Evolutionary conservation across 139 green algal species (phyloP), one percentile per base, ranked within the genome.

Genomic region (Chlorella sp.): DNA sequence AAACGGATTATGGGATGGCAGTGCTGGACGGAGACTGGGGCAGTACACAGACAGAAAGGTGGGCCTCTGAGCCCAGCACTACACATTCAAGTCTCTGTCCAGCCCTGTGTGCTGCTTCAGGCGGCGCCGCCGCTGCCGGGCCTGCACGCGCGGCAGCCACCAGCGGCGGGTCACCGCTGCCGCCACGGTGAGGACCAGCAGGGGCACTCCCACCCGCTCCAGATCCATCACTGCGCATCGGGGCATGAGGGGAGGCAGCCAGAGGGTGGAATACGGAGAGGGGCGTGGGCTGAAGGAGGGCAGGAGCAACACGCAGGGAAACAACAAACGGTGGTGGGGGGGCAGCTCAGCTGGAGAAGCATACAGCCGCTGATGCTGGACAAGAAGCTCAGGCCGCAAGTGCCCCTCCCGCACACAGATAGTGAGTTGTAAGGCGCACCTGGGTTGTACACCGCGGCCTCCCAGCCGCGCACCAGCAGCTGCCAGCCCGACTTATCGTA

Each of bases 401-500:
- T 32, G 30, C 17, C 41, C 32, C 32, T 17, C 64, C 64, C 13
- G 64, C 64, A 41, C 32, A 19, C 64, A 30, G 9, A 20, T 3
- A 30, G 6, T 32, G 7, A 34, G 24, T 76, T 16, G n/a, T 11
- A 1, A 0, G 1, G 36, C 51, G 28, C 51, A 81, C 75, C 75
- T 36, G 89, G 86, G 81, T 92, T 93, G 84, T 85, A 87, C 0
- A 94, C 87, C 28, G 93, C 38, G 7, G 51, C 46, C 87, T 95
- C 93, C 92, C 93, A 96, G 4, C 65, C 83, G 30, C 26, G 26
- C 40, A 91, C 86, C 46, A 94, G 72, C 26, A 83, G 41, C 38
- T 69, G 44, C 93, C 93, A 95, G 90, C 92, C 92, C 0, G 36
- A 24, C 2, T 84, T 87, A 30, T 95, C 91, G 69, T 93, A 96